Percentiles rank a stretch among this genome's conserved stretches.
Conservation (phyloP, 148 eudicot species). For the Fagopyrum esculentum region DNA sequence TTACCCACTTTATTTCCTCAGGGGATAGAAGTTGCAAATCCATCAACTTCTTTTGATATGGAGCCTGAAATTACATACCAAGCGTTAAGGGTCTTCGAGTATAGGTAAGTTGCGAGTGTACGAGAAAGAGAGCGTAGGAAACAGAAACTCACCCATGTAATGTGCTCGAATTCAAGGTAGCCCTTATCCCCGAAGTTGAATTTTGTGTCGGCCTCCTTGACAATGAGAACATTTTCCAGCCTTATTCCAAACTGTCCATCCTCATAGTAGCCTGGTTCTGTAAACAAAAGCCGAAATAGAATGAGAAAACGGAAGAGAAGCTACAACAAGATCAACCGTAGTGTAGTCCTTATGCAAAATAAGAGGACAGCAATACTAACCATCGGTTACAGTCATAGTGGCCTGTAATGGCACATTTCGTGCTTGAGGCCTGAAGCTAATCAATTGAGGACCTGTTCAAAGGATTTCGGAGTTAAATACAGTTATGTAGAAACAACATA, state of each 20-base stretch:
- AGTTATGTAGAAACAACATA: neutral
- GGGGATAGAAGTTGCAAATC: slow-evolving; percentile 53
- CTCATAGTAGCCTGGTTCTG: slow-evolving; percentile 97
- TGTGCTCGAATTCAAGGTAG: slow-evolving; percentile 84
- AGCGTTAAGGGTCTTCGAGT: neutral
- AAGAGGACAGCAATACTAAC: slow-evolving; percentile 31
- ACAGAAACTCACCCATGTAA: slow-evolving; percentile 65
- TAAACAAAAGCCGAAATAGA: slow-evolving; percentile 4
- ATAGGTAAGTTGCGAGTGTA: neutral
- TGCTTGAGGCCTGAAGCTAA: slow-evolving; percentile 79
- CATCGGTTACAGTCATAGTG: slow-evolving; percentile 93
- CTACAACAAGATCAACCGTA: neutral
- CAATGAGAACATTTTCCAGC: slow-evolving; percentile 85
- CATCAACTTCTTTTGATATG: slow-evolving; percentile 78
- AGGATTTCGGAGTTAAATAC: slow-evolving; percentile 11
- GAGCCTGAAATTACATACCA: slow-evolving; percentile 45
- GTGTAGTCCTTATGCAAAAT: neutral
- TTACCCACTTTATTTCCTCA: slow-evolving; percentile 77
- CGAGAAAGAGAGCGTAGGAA: neutral
- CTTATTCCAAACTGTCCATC: slow-evolving; percentile 93
- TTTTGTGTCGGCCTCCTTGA: slow-evolving; percentile 73
- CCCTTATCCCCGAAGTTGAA: slow-evolving; percentile 90
- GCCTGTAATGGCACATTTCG: slow-evolving; percentile 74
- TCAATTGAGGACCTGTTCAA: slow-evolving; percentile 71
- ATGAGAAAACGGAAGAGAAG: neutral